Base-by-base conservation (phyloP, 768 basidiomycete genomes). In the Postia placenta region DNA sequence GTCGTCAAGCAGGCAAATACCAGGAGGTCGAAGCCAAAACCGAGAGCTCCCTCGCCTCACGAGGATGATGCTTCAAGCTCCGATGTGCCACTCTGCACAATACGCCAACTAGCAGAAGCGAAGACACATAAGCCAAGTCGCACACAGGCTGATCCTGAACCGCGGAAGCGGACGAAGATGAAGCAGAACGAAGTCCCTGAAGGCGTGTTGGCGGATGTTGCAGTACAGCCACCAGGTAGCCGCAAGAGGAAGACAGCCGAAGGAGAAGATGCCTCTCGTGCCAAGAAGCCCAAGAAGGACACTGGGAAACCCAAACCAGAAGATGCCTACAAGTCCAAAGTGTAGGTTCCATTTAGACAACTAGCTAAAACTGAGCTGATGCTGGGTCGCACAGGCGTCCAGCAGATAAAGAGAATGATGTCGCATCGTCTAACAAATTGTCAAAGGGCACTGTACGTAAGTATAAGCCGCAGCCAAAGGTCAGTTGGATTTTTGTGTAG, bases 391-490 rank as follows among this genome's bases (percentile, higher is more conserved):
- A 15, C 30, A 33, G 30, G 7, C 30, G 30, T 33, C 30, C 5
- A n/a, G n/a, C 4, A 20, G 35, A 42, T 5, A 42, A 42, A 25
- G 42, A 42, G 24, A 42, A 42, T 42, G 14, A 17, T 19, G 20
- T 17, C 6, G 19, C 19, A n/a, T 17, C 9, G 9, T 6, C 42
- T 11, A 23, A 11, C 19, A 26, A 22, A 23, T 11, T 37, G 20
- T 27, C 49, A 9, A 24, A 42, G 19, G 22, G 22, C 24, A 22
- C 38, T 22, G 19, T 6, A 19, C 9, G 9, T 11, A 50, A 24
- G 26, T 52, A 39, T 20, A 52, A 53, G 24, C 51, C 45, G 0
- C 52, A 56, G 26, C 55, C 55, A 4, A 50, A 47, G 28, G 55
- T 53, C 4, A 41, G 55, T 26, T 22, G n/a, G 6, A n/a, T 4